These are phyloP conservation scores for Sclerotinia sclerotiorum DNA, from an alignment of 2,329 filamentous ascomycete species.

Conservation along the genomic window DNA sequence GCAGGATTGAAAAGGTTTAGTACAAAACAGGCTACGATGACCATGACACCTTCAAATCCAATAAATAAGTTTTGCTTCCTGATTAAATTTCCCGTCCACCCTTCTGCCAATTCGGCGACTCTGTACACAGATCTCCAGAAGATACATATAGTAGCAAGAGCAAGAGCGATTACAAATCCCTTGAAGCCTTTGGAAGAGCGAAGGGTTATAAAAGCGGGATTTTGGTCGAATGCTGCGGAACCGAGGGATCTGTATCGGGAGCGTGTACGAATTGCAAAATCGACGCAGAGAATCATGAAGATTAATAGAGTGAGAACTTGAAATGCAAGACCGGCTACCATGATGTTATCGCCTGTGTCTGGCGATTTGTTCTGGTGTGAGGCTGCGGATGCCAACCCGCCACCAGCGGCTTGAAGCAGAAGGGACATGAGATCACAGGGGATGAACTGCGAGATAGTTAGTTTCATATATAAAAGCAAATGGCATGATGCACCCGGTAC, in stretches of 20 bases:
- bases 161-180: conserved; percentile 39
- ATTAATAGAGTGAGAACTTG: conserved; percentile 58
- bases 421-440: conserved; percentile 62
- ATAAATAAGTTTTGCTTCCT: conserved; percentile 32
- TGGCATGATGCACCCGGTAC: conserved; percentile 35
- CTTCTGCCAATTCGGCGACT: conserved; percentile 51
- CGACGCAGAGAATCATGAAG: conserved; percentile 49
- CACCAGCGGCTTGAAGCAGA: conserved; percentile 59
- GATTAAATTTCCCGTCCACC: conserved; percentile 46
- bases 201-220: conserved; percentile 27
- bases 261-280: conserved; percentile 33
- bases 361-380: conserved; percentile 42
- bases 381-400: conserved; percentile 56
- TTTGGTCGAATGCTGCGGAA: conserved; percentile 30
- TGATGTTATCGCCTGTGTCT: conserved; percentile 56
- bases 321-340: conserved; percentile 62
- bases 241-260: conserved; percentile 42
- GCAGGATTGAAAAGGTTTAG: conserved; percentile 45
- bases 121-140: conserved; percentile 58
- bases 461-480: conserved; percentile 30
- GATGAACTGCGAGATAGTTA: conserved; percentile 51
- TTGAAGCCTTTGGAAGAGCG: conserved; percentile 32
- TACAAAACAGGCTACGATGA: conserved; percentile 31
- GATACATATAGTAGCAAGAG: conserved; percentile 54
- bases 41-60: conserved; percentile 39